These are phyloP conservation scores for Leucocoprinus sp. DNA, from an alignment of 768 basidiomycete genomes.

Conservation along the genomic window DNA sequence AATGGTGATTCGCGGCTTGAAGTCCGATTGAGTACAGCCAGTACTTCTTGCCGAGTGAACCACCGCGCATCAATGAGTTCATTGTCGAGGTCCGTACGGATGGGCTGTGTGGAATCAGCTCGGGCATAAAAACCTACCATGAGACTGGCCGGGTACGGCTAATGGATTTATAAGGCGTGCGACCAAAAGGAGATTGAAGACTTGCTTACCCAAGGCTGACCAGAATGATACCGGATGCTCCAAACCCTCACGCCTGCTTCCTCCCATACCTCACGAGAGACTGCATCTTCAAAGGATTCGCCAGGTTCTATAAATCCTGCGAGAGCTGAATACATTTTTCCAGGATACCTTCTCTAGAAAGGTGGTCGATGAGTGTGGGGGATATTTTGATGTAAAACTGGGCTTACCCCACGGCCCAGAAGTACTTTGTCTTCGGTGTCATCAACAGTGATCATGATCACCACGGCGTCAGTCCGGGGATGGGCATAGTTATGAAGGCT, in stretches of 20 bases:
- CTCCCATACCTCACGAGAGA: constrained; percentile 89
- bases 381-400: neutral
- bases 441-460: constrained; percentile 85
- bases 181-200: neutral
- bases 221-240: constrained; percentile 78
- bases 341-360: constrained; percentile 53
- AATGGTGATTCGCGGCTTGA: constrained; percentile 42
- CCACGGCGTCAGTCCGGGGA: constrained; percentile 79
- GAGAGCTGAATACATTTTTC: constrained; percentile 77
- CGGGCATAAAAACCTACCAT: constrained; percentile 89
- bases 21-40: constrained; percentile 43
- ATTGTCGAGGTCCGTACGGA: constrained; percentile 85
- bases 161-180: neutral
- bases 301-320: constrained; percentile 95
- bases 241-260: constrained; percentile 88
- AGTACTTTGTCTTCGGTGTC: constrained; percentile 76
- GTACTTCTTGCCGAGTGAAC: constrained; percentile 73
- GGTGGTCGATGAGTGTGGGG: constrained; percentile 3
- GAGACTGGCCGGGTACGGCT: constrained; percentile 87
- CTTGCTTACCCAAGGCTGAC: constrained; percentile 71
- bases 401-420: constrained; percentile 74
- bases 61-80: constrained; percentile 92
- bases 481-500: constrained; percentile 85
- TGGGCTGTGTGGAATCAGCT: constrained; percentile 63
- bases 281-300: constrained; percentile 91